Evolutionary conservation across 1,284 basidiomycete species (phyloP), one percentile per base, ranked within the genome.

Genomic region (Ceratobasidium sp.): DNA sequence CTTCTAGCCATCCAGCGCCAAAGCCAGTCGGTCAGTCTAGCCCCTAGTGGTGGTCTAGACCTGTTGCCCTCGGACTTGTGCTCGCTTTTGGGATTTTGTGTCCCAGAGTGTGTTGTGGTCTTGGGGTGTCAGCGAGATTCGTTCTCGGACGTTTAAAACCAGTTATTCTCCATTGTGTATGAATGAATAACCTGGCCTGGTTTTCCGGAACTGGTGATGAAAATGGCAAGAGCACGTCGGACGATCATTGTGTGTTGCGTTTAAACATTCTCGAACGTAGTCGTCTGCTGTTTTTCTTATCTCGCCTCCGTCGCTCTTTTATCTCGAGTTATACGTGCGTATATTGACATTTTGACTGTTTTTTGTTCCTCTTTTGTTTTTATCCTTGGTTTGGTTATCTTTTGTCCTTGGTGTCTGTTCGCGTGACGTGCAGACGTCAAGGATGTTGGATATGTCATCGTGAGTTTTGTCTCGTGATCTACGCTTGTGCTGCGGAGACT

Each of bases 391-490:
- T n/a, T n/a, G n/a, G n/a, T n/a, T n/a, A n/a, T n/a, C n/a, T 42
- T 84, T 83, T 83, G 82, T 85, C 84, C 85, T 82, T 86, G 83
- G 82, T 84, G 80, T 84, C 82, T 84, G 84, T 81, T 83, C 82
- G n/a, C 83, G 82, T 83, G 82, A 82, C 84, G 49, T 49, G 80
- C 87, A 97, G 95, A 97, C 88, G 95, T 97, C 86, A 97, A 97
- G 92, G 95, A 97, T 87, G 95, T 97, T 82, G 93, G 94, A 81
- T 97, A 95, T 86, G 95, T 95, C 80, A 93, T 95, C 82, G 95
- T 96, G 83, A 86, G 95, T 91, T 1, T 71, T 40, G 12, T 51
- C 40, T 67, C 75, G 77, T 56, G 64, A 61, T 51, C 42, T 44
- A 33, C 23, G 61, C n/a, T 18, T 63, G 49, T 49, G 42, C 79